phyloP scores from a whole-genome alignment of 768 basidiomycete genomes.

The Suillus bovinus region DNA sequence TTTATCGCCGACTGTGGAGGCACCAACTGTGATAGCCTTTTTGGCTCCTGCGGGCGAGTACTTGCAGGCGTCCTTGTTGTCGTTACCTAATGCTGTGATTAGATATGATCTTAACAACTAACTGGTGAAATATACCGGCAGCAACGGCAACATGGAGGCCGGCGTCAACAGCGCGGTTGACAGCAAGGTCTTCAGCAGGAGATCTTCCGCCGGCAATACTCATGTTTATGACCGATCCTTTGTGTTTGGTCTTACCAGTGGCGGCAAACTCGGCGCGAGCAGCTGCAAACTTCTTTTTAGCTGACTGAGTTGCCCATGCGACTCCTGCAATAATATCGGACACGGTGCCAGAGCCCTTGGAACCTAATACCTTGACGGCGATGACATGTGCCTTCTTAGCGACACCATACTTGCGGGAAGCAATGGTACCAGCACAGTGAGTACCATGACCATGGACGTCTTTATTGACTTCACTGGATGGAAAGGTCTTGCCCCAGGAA shows the following conservation, averaged over 20 bases:
- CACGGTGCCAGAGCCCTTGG: slow-evolving; percentile 93
- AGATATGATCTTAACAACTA: neutral
- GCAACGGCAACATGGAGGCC: slow-evolving; percentile 98
- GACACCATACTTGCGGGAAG: slow-evolving; percentile 90
- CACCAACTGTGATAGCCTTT: slow-evolving; percentile 93
- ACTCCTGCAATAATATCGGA: slow-evolving; percentile 91
- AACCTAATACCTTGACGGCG: slow-evolving; percentile 95
- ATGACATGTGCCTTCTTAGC: slow-evolving; percentile 90
- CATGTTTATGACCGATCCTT: slow-evolving; percentile 98
- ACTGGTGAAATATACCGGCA: slow-evolving; percentile 60
- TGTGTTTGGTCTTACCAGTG: slow-evolving; percentile 81
- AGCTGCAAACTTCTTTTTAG: slow-evolving; percentile 53
- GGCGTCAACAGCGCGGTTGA: slow-evolving; percentile 77
- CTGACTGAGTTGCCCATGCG: slow-evolving; percentile 64
- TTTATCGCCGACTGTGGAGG: slow-evolving; percentile 77
- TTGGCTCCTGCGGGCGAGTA: slow-evolving; percentile 91
- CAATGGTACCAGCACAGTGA: slow-evolving; percentile 96
- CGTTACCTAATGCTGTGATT: slow-evolving; percentile 51
- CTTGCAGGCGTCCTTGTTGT: slow-evolving; percentile 85
- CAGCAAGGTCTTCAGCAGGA: slow-evolving; percentile 75
- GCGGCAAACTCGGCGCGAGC: slow-evolving; percentile 65
- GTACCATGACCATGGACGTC: slow-evolving; percentile 97
- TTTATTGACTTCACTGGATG: slow-evolving; percentile 75
- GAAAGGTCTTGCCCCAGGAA: slow-evolving; percentile 91
- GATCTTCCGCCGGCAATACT: slow-evolving; percentile 96